Percentiles rank a stretch among this genome's conserved stretches.
Evolutionary conservation across 352 stramenopile genomes (phyloP).

Genomic region (Pythium dissimile): DNA sequence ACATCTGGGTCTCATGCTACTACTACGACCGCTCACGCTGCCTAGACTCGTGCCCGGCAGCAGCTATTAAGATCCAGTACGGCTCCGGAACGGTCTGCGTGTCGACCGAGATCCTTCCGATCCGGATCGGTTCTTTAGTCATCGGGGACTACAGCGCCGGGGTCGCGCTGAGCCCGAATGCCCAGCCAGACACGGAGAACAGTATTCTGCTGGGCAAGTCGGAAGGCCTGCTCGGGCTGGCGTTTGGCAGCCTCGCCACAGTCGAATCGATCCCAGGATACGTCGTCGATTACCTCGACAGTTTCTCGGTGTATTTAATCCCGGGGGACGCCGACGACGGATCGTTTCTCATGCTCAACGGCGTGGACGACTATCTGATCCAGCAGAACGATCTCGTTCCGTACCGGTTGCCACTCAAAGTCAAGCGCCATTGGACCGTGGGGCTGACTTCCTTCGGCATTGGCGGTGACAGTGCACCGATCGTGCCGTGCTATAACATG

Average conservation of each 20-base stretch:
- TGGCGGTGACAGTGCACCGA: conserved; percentile 27
- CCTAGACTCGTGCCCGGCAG: conserved; percentile 35
- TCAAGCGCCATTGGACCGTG: conserved; percentile 61
- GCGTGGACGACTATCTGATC: conserved; percentile 59
- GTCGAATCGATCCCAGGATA: conserved; percentile 41
- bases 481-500: conserved; percentile 38
- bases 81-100: conserved; percentile 67
- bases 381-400: conserved; percentile 32
- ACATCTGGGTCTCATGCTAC: conserved; percentile 74
- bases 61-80: conserved; percentile 49
- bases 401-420: conserved; percentile 51
- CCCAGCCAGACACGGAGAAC: conserved; percentile 33
- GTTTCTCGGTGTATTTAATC: conserved; percentile 68
- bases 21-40: conserved; percentile 42
- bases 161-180: conserved; percentile 46
- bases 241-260: conserved; percentile 47
- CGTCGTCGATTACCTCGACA: conserved; percentile 58
- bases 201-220: conserved; percentile 37
- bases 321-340: conserved; percentile 35
- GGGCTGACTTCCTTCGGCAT: conserved; percentile 58
- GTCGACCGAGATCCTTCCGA: conserved; percentile 25
- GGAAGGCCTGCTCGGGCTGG: conserved; percentile 65
- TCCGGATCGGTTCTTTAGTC: conserved; percentile 44
- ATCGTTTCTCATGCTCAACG: conserved; percentile 71
- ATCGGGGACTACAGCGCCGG: conserved; percentile 53